Conservation (phyloP, 768 basidiomycete species). For the Crepidotus variabilis region DNA sequence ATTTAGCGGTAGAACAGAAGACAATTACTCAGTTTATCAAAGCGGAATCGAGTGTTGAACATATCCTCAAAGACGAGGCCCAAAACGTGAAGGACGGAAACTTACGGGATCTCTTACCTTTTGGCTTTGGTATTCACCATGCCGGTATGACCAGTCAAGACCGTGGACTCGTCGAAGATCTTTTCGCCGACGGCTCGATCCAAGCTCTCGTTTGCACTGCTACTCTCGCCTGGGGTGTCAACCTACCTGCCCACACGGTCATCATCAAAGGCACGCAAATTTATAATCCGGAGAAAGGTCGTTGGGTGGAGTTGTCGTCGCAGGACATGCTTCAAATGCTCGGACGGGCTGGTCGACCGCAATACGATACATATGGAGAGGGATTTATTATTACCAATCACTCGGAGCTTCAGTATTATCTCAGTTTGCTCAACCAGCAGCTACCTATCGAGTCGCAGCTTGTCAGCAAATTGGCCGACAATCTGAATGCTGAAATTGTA, state of each 20-base stretch:
- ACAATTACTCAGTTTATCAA: slow-evolving; percentile 95
- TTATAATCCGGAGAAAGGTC: slow-evolving; percentile 97
- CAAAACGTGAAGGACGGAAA: slow-evolving; percentile 79
- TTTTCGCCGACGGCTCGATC: slow-evolving; percentile 88
- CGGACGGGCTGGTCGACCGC: slow-evolving; percentile 94
- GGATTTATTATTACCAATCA: slow-evolving; percentile 99
- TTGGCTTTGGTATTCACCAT: slow-evolving; percentile 97
- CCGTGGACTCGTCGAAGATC: slow-evolving; percentile 87
- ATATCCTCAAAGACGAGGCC: slow-evolving; percentile 84
- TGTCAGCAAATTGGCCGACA: slow-evolving; percentile 88
- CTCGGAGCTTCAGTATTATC: slow-evolving; percentile 93
- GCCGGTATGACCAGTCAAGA: slow-evolving; percentile 95
- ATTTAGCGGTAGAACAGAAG: slow-evolving; percentile 95
- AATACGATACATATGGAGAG: slow-evolving; percentile 96
- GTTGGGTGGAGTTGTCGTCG: slow-evolving; percentile 92
- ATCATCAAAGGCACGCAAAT: slow-evolving; percentile 99
- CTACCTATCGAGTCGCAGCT: slow-evolving; percentile 97
- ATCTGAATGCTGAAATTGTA: slow-evolving; percentile 96
- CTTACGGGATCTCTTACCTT: slow-evolving; percentile 86
- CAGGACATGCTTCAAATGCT: slow-evolving; percentile 99
- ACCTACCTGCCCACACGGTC: slow-evolving; percentile 94
- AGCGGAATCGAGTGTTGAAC: slow-evolving; percentile 86
- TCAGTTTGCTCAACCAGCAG: slow-evolving; percentile 94
- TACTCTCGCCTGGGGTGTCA: slow-evolving; percentile 99
- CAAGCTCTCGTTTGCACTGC: slow-evolving; percentile 97